Conservation (phyloP, 306 rosid species). For the Cicer bijugum region DNA sequence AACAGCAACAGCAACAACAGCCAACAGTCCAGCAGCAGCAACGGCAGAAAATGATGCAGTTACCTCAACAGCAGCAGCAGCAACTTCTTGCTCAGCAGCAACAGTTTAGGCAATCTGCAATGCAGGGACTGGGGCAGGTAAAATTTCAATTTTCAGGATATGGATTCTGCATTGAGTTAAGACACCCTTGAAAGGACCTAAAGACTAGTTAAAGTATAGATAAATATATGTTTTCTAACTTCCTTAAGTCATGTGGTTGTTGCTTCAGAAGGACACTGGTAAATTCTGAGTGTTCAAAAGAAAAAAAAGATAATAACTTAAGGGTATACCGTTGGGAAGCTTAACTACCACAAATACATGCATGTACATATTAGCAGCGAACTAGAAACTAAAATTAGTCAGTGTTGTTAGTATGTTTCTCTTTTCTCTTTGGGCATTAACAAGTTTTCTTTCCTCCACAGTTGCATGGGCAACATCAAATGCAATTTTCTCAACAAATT, state of each 20-base stretch:
- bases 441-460: conserved; percentile 46
- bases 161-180: conserved; percentile 16
- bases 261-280: conserved; percentile 29
- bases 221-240: conserved; percentile 31
- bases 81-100: conserved; percentile 82
- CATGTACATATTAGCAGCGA: conserved; percentile 16
- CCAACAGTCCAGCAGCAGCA: conserved; percentile 53
- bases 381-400: conserved; percentile 32
- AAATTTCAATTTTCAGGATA: conserved; percentile 24
- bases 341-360: conserved; percentile 21
- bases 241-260: background rate
- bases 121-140: conserved; percentile 90
- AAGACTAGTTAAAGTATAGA: conserved; percentile 21
- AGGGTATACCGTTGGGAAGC: conserved; percentile 7
- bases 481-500: conserved; percentile 86
- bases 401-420: conserved; percentile 30
- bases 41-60: conserved; percentile 75
- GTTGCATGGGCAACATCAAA: conserved; percentile 89
- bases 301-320: background rate
- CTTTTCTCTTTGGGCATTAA: conserved; percentile 36
- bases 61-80: conserved; percentile 86
- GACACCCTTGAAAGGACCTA: conserved; percentile 31
- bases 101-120: conserved; percentile 76
- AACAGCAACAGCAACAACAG: conserved; percentile 67
- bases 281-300: conserved; percentile 1